Base-by-base conservation (phyloP, 257 asterid genomes). In the Solanum medicagineum region DNA sequence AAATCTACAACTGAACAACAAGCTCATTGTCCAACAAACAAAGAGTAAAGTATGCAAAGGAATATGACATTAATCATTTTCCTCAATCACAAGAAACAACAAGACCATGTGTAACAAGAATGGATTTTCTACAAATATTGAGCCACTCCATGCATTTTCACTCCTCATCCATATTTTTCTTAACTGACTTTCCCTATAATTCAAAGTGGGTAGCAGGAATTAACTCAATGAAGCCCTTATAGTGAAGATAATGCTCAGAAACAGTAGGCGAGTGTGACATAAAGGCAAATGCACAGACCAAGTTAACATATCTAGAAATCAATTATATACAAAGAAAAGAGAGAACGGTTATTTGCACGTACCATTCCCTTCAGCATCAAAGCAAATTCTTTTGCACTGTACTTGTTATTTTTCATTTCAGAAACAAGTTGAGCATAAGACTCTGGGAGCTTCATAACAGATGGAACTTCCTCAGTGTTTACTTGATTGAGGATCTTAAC, bases 321-420 rank as follows among this genome's bases (percentile, higher is more conserved):
- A 59, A 77, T 73, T 51, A 26, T 24, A 77, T 44, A 32, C 8
- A 26, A 19, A 85, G 29, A 85, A 85, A 5, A 7, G 22, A 75
- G 57, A 75, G 81, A 49, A 51, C 6, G 45, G 47, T 32, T 44
- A 68, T 26, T 62, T 63, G 75, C 81, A 88, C 92, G 70, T 91
- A 97, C 99, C 99, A 97, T 97, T 89, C 98, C 99, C 90, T 95
- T 97, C 91, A 97, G 90, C 89, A 97, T 92, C 83, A 93, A 88
- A 85, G 95, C 99, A 86, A 97, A 93, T 86, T 97, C 98, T 93
- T 93, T 95, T 63, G 99, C 88, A 74, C 87, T 91, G 85, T 92
- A 92, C 89, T 95, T 95, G 88, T 92, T 92, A 87, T 85, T 93
- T 89, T 95, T 97, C 92, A 93, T 95, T 86, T 97, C 99, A 87